Conservation (phyloP, 2,329 filamentous ascomycete species). For the Venturia nashicola region DNA sequence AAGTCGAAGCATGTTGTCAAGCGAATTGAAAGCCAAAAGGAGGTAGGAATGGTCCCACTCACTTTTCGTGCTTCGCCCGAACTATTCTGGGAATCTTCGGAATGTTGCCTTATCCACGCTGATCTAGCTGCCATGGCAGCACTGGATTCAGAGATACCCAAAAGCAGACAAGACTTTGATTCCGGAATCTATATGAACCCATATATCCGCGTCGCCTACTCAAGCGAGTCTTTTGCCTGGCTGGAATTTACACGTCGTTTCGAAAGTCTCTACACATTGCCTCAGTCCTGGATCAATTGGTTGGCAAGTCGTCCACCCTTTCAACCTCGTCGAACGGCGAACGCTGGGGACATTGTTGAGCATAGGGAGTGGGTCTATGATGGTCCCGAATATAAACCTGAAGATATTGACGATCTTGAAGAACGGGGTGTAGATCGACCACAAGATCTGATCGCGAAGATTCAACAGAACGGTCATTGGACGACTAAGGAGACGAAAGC, state of each 20-base stretch:
- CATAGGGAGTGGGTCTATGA: conserved; percentile 40
- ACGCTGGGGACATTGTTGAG: conserved; percentile 41
- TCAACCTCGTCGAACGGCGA: conserved; percentile 49
- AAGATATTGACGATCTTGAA: conserved; percentile 18
- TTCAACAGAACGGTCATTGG: conserved; percentile 23
- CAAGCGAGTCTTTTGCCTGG: conserved; percentile 43
- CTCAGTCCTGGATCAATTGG: conserved; percentile 46
- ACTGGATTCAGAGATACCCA: not conserved
- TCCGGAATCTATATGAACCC: conserved; percentile 62
- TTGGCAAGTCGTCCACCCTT: conserved; percentile 43
- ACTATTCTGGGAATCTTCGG: conserved; percentile 33
- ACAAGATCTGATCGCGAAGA: not conserved
- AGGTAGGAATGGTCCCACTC: conserved; percentile 21
- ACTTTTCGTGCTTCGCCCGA: conserved; percentile 31
- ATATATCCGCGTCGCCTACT: conserved; percentile 60
- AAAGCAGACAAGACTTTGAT: conserved; percentile 4
- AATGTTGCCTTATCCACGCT: conserved; percentile 36
- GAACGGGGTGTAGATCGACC: conserved; percentile 13
- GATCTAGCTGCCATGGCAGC: conserved; percentile 21
- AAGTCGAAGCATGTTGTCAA: not conserved
- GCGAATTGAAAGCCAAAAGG: not conserved
- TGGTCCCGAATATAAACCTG: conserved; percentile 18
- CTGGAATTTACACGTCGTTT: conserved; percentile 49
- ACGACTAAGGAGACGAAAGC: conserved; percentile 32
- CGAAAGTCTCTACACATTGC: conserved; percentile 49